Conservation (phyloP, 345 rosid genomes). For the Ceriops zippeliana region DNA sequence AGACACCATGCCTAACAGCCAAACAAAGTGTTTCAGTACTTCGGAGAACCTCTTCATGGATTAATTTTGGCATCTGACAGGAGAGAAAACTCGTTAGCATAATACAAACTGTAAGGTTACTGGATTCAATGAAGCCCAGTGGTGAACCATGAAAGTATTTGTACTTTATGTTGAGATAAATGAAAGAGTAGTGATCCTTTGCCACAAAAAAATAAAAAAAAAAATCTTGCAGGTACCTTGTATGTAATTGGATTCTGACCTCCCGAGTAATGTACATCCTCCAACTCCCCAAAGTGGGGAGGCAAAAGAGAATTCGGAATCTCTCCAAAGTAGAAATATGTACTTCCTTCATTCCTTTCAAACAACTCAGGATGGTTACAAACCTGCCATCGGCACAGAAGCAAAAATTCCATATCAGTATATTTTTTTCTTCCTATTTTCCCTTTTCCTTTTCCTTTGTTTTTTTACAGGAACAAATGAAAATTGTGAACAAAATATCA, state of each 20-base stretch:
- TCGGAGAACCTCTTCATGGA: conserved; percentile 56
- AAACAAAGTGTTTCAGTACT: conserved; percentile 48
- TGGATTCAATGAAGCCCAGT: neutral
- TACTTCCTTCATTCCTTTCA: conserved; percentile 97
- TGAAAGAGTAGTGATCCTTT: neutral
- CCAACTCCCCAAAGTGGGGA: conserved; percentile 94
- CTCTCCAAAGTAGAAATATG: conserved; percentile 83
- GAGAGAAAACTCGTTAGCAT: conserved; percentile 8
- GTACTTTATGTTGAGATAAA: neutral
- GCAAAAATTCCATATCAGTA: neutral
- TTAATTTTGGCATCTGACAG: conserved; percentile 75
- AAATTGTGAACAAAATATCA: no score
- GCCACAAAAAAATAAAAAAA: neutral
- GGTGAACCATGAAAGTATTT: neutral
- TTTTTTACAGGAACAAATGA: neutral
- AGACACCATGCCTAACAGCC: conserved; percentile 50
- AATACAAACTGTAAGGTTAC: neutral
- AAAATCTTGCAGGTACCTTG: conserved; percentile 46
- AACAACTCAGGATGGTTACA: conserved; percentile 99
- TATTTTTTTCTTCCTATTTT: neutral
- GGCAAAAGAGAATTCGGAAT: conserved; percentile 83
- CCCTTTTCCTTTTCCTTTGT: neutral
- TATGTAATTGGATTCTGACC: conserved; percentile 72
- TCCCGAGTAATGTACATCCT: conserved; percentile 78
- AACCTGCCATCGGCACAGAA: conserved; percentile 49